Base-by-base conservation (phyloP, 345 rosid genomes). In the Clarkia xantiana region DNA sequence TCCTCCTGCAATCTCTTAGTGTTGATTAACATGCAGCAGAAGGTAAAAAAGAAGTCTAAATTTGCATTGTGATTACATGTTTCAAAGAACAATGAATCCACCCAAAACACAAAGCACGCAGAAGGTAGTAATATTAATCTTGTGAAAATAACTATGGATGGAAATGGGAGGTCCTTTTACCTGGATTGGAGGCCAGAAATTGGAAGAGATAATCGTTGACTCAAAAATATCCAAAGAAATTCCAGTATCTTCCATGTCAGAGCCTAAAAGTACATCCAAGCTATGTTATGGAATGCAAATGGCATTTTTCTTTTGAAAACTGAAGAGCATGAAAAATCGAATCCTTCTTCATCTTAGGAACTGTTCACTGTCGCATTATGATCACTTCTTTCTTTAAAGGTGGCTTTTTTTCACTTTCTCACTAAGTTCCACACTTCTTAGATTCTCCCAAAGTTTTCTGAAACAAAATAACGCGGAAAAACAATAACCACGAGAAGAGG, bases 111-210 rank as follows among this genome's bases (percentile, higher is more conserved):
- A 5, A 22, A 22, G 3, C 25, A 22, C 2, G 25, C 25, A 22
- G 25, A 22, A 22, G 5, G 3, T 22, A 22, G 25, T 22, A 22
- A 22, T 22, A 22, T 22, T 2, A 25, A 40, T 25, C 11, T 23
- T 23, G 52, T n/a, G 1, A 6, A 49, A 22, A 14, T 11, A 25
- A 5, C 16, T 11, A n/a, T 17, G 6, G 10, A n/a, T 9, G 18
- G 14, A 14, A 47, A 22, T 38, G 25, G 9, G 25, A 19, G 16
- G 42, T 40, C 22, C 22, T n/a, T 13, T 10, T 49, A 84, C 96
- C 94, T 83, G 98, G 66, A 91, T 86, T 44, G 96, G 89, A 55
- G 96, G 98, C 96, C 96, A 91, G 70, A 86, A 91, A 67, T 86
- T 91, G 15, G 85, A 79, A 57, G 98, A 91, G 66, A 84, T 73